Evolutionary conservation across 78 protist genomes (phyloP), one percentile per base, ranked within the genome.

Genomic region (Capsaspora owczarzaki): DNA sequence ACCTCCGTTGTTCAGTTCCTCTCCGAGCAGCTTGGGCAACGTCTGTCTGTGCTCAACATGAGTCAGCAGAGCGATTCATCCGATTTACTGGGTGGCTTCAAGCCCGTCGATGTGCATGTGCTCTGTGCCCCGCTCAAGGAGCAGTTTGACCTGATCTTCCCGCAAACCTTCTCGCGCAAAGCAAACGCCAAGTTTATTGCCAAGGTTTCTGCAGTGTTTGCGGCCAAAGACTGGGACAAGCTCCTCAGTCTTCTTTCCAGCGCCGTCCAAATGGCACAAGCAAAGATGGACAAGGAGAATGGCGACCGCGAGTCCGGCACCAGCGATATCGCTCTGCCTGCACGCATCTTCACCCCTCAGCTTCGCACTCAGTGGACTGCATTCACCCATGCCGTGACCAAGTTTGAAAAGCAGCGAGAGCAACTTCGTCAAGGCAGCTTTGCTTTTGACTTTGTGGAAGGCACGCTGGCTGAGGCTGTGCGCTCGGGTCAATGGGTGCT

Each of bases 61-160:
- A 87, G 79, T 74, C 96, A 93, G 85, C 99, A 98, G 89, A 85
- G 91, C 8, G 99, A 97, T 37, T 37, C 90, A 37, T 3, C 93
- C 4, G 99, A 97, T 47, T 80, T 98, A 25, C 76, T 98, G n/a
- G 99, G 99, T 49, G 99, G 99, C 19, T 98, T 89, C 76, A 82
- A 86, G 38, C 99, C 99, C 35, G 94, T 93, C 1, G 95, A 95
- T 61, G 76, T 89, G 88, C 76, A 91, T 31, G 33, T 53, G 25
- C 41, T 94, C 1, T 78, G 82, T 38, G 35, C 31, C 2, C 95
- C 95, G 35, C 78, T 95, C 41, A 35, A 76, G 42, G 75, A 81
- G 6, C 19, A 38, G 20, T 92, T 89, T 66, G 88, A 79, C 56
- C 27, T 42, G 40, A 20, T 89, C 53, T 93, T 93, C 61, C 72